These are phyloP conservation scores for Saccharomycopsis lassenensis DNA, from an alignment of 805 yeast genomes.

Conservation along the genomic window DNA sequence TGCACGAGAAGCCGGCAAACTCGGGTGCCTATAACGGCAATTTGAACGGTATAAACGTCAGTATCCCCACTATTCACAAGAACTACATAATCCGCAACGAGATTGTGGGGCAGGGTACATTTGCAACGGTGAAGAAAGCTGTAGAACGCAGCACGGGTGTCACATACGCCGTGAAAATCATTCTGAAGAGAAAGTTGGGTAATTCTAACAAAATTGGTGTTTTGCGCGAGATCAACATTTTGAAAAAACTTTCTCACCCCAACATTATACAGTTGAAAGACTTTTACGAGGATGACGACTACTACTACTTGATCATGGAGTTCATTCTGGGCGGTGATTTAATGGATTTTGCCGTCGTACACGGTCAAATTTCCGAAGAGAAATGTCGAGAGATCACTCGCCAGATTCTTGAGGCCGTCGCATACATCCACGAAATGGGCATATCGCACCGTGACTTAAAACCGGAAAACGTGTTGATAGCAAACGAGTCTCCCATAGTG, in stretches of 20 bases:
- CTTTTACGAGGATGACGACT: conserved; percentile 72
- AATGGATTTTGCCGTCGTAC: conserved; percentile 93
- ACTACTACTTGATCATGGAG: conserved; percentile 88
- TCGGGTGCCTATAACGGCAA: too few relatives aligned
- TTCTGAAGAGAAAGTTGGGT: conserved; percentile 66
- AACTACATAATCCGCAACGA: conserved; percentile 74
- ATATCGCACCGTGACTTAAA: conserved; percentile 94
- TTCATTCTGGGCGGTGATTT: conserved; percentile 93
- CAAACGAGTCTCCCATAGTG: conserved; percentile 68
- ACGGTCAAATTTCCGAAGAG: conserved; percentile 85
- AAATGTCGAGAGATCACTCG: conserved; percentile 79
- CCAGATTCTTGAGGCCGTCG: conserved; percentile 75
- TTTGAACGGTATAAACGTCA: conserved; percentile 3
- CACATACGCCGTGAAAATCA: conserved; percentile 84
- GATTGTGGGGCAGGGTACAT: conserved; percentile 95
- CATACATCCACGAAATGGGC: conserved; percentile 80
- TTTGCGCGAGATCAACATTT: conserved; percentile 72
- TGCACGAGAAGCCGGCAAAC: too few relatives aligned
- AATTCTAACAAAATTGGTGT: conserved; percentile 75
- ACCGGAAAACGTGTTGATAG: conserved; percentile 90
- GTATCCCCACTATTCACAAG: conserved; percentile 40
- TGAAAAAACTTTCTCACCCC: conserved; percentile 70
- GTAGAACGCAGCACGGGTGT: conserved; percentile 78
- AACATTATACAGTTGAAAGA: conserved; percentile 76
- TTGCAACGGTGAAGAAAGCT: conserved; percentile 90